Conservation (phyloP, 176 grass and related monocot genomes). For the Elaeis guineensis region DNA sequence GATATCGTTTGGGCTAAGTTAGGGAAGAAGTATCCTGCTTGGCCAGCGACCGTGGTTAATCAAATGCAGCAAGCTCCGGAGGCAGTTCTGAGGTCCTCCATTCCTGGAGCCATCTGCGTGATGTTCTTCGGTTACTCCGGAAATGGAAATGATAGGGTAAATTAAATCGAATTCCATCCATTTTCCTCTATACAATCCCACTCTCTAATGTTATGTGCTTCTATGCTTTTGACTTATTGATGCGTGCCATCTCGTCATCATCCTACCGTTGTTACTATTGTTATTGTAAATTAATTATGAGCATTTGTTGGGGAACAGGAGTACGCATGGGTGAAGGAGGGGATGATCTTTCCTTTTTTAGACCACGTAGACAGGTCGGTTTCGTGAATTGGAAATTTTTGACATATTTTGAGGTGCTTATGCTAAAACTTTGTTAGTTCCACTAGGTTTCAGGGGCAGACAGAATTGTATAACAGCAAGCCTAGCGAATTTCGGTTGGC, state of each 20-base stretch:
- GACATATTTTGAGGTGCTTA: not conserved
- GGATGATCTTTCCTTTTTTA: constrained; percentile 76
- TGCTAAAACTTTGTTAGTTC: constrained; percentile 18
- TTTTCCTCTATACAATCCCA: too few relatives aligned
- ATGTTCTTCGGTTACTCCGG: constrained; percentile 74
- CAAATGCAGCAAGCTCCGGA: constrained; percentile 51
- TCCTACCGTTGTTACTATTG: not conserved
- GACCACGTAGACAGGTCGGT: constrained; percentile 86
- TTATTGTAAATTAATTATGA: too few relatives aligned
- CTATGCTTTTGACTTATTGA: too few relatives aligned
- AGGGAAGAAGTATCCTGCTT: constrained; percentile 61
- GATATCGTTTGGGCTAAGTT: constrained; percentile 89
- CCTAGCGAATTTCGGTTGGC: constrained; percentile 68
- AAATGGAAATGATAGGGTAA: constrained; percentile 58
- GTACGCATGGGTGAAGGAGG: constrained; percentile 69
- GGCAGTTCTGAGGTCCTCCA: constrained; percentile 32
- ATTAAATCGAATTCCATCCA: not conserved
- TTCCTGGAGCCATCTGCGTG: constrained; percentile 47
- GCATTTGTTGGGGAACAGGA: constrained; percentile 36
- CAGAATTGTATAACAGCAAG: constrained; percentile 60
- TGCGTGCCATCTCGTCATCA: not conserved
- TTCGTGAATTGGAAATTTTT: constrained; percentile 12
- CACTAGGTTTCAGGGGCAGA: constrained; percentile 82
- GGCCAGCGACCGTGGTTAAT: constrained; percentile 72
- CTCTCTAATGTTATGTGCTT: too few relatives aligned